These are phyloP conservation scores for Colletotrichum kahawae DNA, from an alignment of 2,329 filamentous ascomycete species.

Conservation along the genomic window DNA sequence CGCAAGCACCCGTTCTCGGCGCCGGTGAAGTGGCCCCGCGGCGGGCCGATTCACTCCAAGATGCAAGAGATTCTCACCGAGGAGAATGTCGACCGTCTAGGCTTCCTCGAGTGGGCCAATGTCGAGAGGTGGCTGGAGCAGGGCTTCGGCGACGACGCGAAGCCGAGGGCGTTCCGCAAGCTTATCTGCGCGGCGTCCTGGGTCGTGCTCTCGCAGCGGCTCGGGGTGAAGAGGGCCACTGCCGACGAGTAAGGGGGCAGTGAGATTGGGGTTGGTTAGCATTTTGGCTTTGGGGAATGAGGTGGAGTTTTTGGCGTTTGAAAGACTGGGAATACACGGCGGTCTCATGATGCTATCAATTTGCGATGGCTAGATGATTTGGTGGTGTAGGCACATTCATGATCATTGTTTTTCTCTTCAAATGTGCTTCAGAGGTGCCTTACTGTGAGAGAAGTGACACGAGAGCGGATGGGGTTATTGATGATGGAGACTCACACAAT, in stretches of 20 bases:
- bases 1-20: slow-evolving; percentile 57
- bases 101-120: slow-evolving; percentile 43
- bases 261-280: not conserved
- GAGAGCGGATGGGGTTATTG: not conserved
- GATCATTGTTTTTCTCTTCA: not conserved
- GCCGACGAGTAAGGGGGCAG: not conserved
- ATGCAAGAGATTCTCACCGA: slow-evolving; percentile 35
- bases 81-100: slow-evolving; percentile 40
- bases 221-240: slow-evolving; percentile 15
- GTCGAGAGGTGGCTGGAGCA: slow-evolving; percentile 36
- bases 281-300: not conserved
- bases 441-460: not conserved
- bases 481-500: not conserved
- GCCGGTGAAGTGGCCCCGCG: slow-evolving; percentile 42
- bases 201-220: slow-evolving; percentile 11
- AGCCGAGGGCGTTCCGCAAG: slow-evolving; percentile 24
- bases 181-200: slow-evolving; percentile 2
- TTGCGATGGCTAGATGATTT: not conserved
- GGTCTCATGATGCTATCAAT: not conserved
- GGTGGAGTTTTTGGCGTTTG: not conserved
- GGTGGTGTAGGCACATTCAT: not conserved
- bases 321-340: not conserved
- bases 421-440: not conserved
- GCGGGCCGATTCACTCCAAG: slow-evolving; percentile 47
- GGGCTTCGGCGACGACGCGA: slow-evolving; percentile 42